Conservation (phyloP, 2,329 filamentous ascomycete genomes). For the Diaporthe batatas region DNA sequence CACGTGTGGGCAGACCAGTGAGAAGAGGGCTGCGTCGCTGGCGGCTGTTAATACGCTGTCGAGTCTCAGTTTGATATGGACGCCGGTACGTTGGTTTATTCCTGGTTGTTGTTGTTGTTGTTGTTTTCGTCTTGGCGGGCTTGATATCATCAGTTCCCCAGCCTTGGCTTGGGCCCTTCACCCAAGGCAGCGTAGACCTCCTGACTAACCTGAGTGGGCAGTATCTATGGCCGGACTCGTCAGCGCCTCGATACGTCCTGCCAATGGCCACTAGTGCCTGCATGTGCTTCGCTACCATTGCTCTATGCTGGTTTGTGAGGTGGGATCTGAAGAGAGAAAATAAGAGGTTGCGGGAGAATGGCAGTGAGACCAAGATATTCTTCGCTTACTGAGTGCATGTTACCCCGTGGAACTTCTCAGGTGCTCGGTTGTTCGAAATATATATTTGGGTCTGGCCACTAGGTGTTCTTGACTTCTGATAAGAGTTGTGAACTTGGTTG, state of each 20-base stretch:
- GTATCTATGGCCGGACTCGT: conserved; percentile 29
- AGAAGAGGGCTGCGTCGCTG: conserved; percentile 61
- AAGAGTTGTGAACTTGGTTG: too few species aligned
- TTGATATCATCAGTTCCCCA: too few species aligned
- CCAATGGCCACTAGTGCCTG: conserved; percentile 17
- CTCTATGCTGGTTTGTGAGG: conserved; percentile 10
- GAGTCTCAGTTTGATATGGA: conserved; percentile 25
- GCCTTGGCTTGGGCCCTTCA: too few species aligned
- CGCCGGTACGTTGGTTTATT: not conserved
- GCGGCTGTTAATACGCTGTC: conserved; percentile 45
- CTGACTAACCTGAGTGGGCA: not conserved
- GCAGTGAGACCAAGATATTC: conserved; percentile 1
- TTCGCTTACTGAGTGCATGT: conserved; percentile 20
- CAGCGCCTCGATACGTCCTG: conserved; percentile 17
- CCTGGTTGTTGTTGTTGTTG: too few species aligned
- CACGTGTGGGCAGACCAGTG: conserved; percentile 59
- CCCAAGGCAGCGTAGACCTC: too few species aligned
- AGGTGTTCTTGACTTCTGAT: not conserved
- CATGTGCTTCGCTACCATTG: conserved; percentile 13
- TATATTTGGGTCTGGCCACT: too few species aligned
- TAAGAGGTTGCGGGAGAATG: not conserved
- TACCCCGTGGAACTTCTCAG: not conserved
- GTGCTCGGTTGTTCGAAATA: too few species aligned
- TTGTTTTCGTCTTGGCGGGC: too few species aligned
- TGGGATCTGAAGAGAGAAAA: conserved; percentile 23